phyloP scores from a whole-genome alignment of 2,329 filamentous ascomycete species.

The Stagonosporopsis cucurbitacearum region DNA sequence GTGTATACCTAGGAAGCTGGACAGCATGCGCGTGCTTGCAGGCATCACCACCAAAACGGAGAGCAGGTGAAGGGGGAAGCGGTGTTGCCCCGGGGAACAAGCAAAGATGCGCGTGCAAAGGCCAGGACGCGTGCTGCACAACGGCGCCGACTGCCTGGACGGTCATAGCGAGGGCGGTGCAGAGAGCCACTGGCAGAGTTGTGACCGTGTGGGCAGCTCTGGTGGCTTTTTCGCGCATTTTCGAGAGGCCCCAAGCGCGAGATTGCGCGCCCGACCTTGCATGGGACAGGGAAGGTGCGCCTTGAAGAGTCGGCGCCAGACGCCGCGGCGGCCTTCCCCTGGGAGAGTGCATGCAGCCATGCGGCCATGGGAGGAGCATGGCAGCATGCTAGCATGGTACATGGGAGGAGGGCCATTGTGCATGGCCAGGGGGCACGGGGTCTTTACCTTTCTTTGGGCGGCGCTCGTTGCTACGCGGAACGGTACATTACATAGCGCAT shows the following conservation, averaged over 20 bases:
- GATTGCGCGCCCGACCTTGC: slow-evolving; percentile 12
- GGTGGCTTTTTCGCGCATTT: slow-evolving; percentile 14
- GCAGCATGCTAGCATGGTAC: too few species aligned
- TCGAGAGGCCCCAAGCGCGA: slow-evolving; percentile 2
- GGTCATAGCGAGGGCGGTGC: slow-evolving; percentile 3
- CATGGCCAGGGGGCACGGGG: too few species aligned
- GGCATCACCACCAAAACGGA: neutral
- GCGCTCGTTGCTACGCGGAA: slow-evolving; percentile 12
- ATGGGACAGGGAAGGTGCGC: slow-evolving; percentile 20
- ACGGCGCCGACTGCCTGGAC: slow-evolving; percentile 8
- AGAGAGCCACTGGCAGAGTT: too few species aligned
- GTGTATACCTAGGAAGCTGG: neutral
- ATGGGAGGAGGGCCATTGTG: slow-evolving; percentile 18
- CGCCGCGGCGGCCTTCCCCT: slow-evolving; percentile 19
- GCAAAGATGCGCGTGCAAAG: slow-evolving; percentile 9
- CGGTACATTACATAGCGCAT: too few species aligned
- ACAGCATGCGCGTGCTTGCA: neutral
- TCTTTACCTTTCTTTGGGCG: too few species aligned
- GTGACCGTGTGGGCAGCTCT: slow-evolving; percentile 2
- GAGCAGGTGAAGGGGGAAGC: slow-evolving; percentile 4
- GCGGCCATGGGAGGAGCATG: too few species aligned
- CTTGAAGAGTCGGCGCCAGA: slow-evolving; percentile 6
- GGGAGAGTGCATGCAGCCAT: slow-evolving; percentile 10
- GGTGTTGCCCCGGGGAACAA: slow-evolving; percentile 2
- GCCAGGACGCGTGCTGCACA: slow-evolving; percentile 6